These are phyloP conservation scores for Hypoxylon sp. DNA, from an alignment of 2,329 filamentous ascomycete species.

Conservation along the genomic window DNA sequence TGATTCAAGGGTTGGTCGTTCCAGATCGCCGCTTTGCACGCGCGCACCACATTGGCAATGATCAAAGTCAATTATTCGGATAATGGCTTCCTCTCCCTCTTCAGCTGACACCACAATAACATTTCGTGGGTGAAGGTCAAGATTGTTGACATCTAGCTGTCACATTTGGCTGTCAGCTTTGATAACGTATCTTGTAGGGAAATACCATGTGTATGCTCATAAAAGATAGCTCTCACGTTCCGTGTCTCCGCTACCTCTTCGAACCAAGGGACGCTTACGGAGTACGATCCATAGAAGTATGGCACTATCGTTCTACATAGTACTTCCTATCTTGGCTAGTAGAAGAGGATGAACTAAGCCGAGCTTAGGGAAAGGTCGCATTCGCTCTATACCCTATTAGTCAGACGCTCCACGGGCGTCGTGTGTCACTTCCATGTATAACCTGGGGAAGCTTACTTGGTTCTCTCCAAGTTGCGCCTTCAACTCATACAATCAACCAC, in stretches of 20 bases:
- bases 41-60: neutral
- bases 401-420: neutral
- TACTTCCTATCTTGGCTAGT: neutral
- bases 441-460: neutral
- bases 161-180: neutral
- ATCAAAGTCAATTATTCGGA: slow-evolving; percentile 1
- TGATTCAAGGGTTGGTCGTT: neutral
- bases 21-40: neutral
- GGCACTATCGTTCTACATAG: neutral
- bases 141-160: neutral
- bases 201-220: neutral
- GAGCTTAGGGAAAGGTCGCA: neutral
- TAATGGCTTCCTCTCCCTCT: neutral
- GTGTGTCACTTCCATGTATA: neutral
- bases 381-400: neutral
- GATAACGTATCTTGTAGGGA: neutral
- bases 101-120: neutral
- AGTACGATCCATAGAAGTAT: neutral
- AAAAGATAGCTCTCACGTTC: neutral
- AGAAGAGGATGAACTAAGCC: neutral
- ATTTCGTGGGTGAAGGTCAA: neutral
- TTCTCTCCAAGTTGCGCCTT: slow-evolving; percentile 14
- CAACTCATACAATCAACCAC: slow-evolving; percentile 13
- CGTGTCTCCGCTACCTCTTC: neutral
- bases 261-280: neutral